Base-by-base conservation (phyloP, 2,329 filamentous ascomycete species). In the Fusarium miscanthi region DNA sequence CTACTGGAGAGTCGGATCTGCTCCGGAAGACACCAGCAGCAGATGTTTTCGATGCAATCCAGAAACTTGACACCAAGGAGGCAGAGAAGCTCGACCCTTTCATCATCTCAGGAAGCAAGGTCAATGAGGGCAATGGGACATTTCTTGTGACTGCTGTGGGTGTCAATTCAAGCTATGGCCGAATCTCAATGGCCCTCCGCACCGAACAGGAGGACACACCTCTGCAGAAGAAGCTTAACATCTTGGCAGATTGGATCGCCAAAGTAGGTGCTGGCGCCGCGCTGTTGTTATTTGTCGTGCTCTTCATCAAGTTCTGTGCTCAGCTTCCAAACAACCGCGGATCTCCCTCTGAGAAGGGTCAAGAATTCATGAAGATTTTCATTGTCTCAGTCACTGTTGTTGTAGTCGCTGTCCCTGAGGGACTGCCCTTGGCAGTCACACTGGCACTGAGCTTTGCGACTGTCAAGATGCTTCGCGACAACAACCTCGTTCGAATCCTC, bases 261-360 rank as follows among this genome's bases (percentile, higher is more conserved):
- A 82, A 80, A 67, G 67, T 81, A 31, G 88, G 87, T 33, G 89
- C 91, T 74, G 89, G 89, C 61, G 91, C 93, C 37, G 93, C 93
- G 48, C 81, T 93, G 19, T 81, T 95, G 12, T 85, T 95, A 25
- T 95, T 96, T 79, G 82, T 94, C 58, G 91, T 94, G 30, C 85
- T 95, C 17, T 89, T 95, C 76, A 93, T 95, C 84, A 91, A 93
- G 77, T 95, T 94, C 78, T 84, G 93, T 30, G 91, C 87, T 38
- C 81, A 86, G 21, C 85, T 95, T 12, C 87, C 87, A 9, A 76
- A 82, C 40, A 90, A 88, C 75, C 46, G 73, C 27, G 78, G 73
- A 1, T 81, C 83, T 0, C 83, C 89, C 3, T 84, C 88, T 0
- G 82, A 87, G 56, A 94, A 94, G 81, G 82, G 79, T 0, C 83